Conservation (phyloP, 495 filamentous ascomycete species). For the Lichenothelia convexa region DNA sequence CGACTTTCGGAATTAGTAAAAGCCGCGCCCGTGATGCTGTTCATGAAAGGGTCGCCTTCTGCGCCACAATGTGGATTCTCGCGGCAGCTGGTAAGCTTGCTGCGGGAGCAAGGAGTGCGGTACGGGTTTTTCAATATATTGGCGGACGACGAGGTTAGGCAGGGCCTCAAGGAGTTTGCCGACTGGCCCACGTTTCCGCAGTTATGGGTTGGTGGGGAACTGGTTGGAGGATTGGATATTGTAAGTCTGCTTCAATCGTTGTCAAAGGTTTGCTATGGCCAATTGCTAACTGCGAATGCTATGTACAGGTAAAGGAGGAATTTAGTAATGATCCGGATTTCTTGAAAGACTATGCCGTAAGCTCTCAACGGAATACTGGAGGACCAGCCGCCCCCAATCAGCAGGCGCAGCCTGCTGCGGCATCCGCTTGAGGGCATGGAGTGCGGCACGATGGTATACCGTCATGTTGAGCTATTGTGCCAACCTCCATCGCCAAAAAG, state of each 20-base stretch:
- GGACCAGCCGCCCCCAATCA: conserved; percentile 3
- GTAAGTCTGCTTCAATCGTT: conserved; percentile 38
- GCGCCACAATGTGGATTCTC: conserved; percentile 91
- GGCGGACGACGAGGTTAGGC: conserved; percentile 90
- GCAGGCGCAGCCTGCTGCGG: conserved; percentile 2
- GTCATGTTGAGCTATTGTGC: not conserved
- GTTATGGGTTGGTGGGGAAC: conserved; percentile 61
- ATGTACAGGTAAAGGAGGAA: conserved; percentile 38
- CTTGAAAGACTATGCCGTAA: conserved; percentile 46
- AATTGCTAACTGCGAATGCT: no score
- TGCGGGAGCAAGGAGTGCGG: conserved; percentile 74
- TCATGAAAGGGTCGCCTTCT: conserved; percentile 84
- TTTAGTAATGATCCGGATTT: conserved; percentile 52
- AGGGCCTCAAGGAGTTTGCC: conserved; percentile 85
- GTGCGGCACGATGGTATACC: not conserved
- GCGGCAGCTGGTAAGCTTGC: conserved; percentile 63
- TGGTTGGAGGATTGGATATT: conserved; percentile 91
- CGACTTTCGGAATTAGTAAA: conserved; percentile 67
- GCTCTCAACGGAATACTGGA: conserved; percentile 4
- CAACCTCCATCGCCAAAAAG: not conserved
- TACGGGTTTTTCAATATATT: conserved; percentile 99
- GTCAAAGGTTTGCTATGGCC: not conserved
- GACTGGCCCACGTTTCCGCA: conserved; percentile 97
- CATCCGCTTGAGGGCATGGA: not conserved
- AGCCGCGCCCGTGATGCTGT: conserved; percentile 93